phyloP scores from a whole-genome alignment of 148 eudicot genomes.

The Amaranthus hypochondriacus region DNA sequence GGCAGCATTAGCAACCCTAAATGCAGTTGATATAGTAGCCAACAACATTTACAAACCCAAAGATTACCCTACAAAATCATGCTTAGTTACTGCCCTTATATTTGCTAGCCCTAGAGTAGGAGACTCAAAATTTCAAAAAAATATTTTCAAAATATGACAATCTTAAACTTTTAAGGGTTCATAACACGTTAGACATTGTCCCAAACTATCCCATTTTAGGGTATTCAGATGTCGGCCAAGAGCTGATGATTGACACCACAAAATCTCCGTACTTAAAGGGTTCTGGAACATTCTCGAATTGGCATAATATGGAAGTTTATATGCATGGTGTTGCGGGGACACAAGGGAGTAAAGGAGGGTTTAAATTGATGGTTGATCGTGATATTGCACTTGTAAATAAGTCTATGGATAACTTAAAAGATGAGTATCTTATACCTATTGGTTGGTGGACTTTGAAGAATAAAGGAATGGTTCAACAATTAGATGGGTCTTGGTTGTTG shows the following conservation, averaged over 20 bases:
- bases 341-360: conserved; percentile 45
- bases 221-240: conserved; percentile 57
- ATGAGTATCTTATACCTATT: conserved; percentile 48
- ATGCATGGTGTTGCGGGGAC: conserved; percentile 77
- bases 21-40: conserved; percentile 42
- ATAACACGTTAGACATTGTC: conserved; percentile 48
- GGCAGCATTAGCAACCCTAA: conserved; percentile 52
- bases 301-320: conserved; percentile 74
- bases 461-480: conserved; percentile 74
- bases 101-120: conserved; percentile 71
- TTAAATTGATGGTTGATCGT: conserved; percentile 50
- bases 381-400: conserved; percentile 67
- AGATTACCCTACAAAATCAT: conserved; percentile 10
- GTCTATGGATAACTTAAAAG: conserved; percentile 43
- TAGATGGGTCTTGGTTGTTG: conserved; percentile 67
- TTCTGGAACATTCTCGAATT: conserved; percentile 40
- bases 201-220: conserved; percentile 57
- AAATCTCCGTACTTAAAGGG: conserved; percentile 50
- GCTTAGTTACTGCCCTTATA: conserved; percentile 25
- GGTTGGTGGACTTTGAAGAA: conserved; percentile 62
- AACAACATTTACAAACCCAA: conserved; percentile 26
- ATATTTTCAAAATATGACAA: conserved; percentile 19
- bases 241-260: conserved; percentile 47
- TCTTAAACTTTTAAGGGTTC: conserved; percentile 42
- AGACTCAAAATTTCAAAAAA: conserved; percentile 40